Conservation (phyloP, 768 basidiomycete species). For the Phylloporus sp. region DNA sequence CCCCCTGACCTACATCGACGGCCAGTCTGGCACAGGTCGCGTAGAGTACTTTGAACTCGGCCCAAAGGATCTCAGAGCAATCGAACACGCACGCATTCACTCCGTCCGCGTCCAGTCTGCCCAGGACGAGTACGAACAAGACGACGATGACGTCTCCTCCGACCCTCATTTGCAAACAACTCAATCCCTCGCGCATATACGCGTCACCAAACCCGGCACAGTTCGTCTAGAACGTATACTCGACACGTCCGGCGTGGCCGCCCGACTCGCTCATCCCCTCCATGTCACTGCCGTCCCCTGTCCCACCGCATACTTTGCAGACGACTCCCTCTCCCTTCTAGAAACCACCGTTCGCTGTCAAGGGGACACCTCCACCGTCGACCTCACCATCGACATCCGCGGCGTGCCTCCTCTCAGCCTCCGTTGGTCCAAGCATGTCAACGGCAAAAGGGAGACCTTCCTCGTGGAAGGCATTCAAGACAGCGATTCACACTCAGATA, state of each 20-base stretch:
- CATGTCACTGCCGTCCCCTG: constrained; percentile 78
- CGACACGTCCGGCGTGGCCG: constrained; percentile 66
- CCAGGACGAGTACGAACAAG: constrained; percentile 69
- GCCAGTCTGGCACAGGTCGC: constrained; percentile 37
- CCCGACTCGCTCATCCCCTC: constrained; percentile 59
- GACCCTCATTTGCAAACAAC: constrained; percentile 60
- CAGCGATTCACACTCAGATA: constrained; percentile 31
- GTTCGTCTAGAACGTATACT: constrained; percentile 70
- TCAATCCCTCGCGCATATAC: constrained; percentile 69
- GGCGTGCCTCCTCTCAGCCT: constrained; percentile 77
- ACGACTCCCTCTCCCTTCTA: constrained; percentile 32
- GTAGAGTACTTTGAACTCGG: constrained; percentile 53
- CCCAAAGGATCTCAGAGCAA: constrained; percentile 60
- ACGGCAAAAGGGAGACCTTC: constrained; percentile 62
- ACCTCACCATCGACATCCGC: constrained; percentile 57
- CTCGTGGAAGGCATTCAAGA: constrained; percentile 82
- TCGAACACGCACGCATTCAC: constrained; percentile 54
- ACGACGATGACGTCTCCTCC: constrained; percentile 35
- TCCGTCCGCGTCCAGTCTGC: constrained; percentile 38
- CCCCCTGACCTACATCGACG: constrained; percentile 50
- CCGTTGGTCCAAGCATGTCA: constrained; percentile 68
- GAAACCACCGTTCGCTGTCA: constrained; percentile 55
- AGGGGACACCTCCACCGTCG: constrained; percentile 54
- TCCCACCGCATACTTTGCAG: constrained; percentile 64
- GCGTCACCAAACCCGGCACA: constrained; percentile 65